These are phyloP conservation scores for Mycena albidolilacea DNA, from an alignment of 768 basidiomycete species.

Conservation along the genomic window DNA sequence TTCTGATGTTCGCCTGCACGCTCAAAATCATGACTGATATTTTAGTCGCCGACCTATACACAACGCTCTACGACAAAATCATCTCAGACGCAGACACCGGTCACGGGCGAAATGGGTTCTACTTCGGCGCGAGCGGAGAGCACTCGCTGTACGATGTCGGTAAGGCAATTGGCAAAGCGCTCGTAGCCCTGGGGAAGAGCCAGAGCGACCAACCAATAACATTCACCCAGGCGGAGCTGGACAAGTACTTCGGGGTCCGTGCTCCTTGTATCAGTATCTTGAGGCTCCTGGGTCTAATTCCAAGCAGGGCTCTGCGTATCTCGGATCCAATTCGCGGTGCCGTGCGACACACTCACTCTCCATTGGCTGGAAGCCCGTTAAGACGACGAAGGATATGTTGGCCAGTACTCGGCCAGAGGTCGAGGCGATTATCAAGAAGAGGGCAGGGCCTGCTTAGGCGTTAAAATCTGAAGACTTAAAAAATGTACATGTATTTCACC, in stretches of 20 bases:
- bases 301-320: constrained; percentile 23
- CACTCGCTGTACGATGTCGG: constrained; percentile 60
- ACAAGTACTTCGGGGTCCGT: constrained; percentile 56
- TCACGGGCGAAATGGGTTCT: constrained; percentile 67
- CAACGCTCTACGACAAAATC: constrained; percentile 58
- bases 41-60: constrained; percentile 62
- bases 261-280: background rate
- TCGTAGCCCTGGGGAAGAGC: constrained; percentile 56
- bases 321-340: constrained; percentile 47
- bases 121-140: constrained; percentile 69
- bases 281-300: background rate
- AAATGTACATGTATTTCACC: constrained; percentile 3
- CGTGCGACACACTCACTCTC: constrained; percentile 39
- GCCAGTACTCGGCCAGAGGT: constrained; percentile 34
- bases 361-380: constrained; percentile 47
- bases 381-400: constrained; percentile 40
- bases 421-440: constrained; percentile 16
- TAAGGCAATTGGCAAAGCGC: constrained; percentile 54
- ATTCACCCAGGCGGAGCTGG: constrained; percentile 62
- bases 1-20: background rate
- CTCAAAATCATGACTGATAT: background rate
- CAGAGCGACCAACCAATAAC: constrained; percentile 57
- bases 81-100: constrained; percentile 46
- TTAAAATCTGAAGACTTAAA: background rate
- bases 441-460: background rate